These are phyloP conservation scores for Austroboletus novae-zelandiae DNA, from an alignment of 1,284 basidiomycete species.

Conservation along the genomic window DNA sequence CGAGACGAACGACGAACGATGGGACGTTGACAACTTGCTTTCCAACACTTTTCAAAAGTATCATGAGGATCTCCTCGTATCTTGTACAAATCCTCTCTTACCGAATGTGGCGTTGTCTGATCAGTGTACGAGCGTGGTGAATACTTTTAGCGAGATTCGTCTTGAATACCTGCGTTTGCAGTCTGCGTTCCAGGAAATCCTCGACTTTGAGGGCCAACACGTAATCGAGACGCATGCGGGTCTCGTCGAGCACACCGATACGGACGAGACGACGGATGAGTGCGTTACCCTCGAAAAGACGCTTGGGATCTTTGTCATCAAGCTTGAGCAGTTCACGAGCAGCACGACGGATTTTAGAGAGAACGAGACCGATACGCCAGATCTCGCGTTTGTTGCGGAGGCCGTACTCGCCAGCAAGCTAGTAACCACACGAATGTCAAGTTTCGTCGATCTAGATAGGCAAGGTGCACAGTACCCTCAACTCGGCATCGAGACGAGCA, in stretches of 20 bases:
- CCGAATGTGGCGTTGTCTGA: slow-evolving; percentile 97
- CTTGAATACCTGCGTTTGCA: slow-evolving; percentile 99
- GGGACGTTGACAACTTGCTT: slow-evolving; percentile 99
- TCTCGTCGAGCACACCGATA: slow-evolving; percentile 99
- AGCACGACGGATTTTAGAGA: slow-evolving; percentile 99
- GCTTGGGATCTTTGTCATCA: slow-evolving; percentile 99
- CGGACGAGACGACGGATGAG: slow-evolving; percentile 98
- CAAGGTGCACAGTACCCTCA: slow-evolving; percentile 74
- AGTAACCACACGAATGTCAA: slow-evolving; percentile 9
- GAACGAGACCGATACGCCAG: slow-evolving; percentile 97
- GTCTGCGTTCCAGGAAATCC: slow-evolving; percentile 98
- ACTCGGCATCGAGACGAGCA: slow-evolving; percentile 97
- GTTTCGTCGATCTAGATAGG: background rate
- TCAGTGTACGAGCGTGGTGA: slow-evolving; percentile 98
- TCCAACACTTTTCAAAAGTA: slow-evolving; percentile 68
- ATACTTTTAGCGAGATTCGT: slow-evolving; percentile 96
- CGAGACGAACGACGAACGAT: slow-evolving; percentile 97
- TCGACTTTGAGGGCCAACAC: slow-evolving; percentile 98
- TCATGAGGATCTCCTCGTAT: background rate
- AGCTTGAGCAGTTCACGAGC: slow-evolving; percentile 99
- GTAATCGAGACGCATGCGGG: slow-evolving; percentile 99
- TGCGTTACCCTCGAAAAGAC: slow-evolving; percentile 99
- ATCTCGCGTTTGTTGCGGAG: slow-evolving; percentile 99
- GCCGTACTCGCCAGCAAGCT: slow-evolving; percentile 99
- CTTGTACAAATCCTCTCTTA: slow-evolving; percentile 34